Evolutionary conservation across 73 alveolate species (phyloP).

Genomic region (Tetrahymena thermophila): DNA sequence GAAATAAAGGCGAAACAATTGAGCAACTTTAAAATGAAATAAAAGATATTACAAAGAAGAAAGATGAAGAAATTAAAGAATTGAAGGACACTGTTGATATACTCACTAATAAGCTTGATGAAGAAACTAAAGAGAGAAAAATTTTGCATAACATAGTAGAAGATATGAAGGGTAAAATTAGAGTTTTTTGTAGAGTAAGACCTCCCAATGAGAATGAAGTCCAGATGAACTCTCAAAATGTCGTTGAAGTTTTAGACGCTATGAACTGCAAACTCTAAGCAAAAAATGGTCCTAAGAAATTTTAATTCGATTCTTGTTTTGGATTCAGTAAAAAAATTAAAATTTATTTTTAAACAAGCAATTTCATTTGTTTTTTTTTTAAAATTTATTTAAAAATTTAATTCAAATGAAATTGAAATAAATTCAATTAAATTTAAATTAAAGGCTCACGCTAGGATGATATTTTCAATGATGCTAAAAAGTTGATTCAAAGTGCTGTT

Average conservation of each 20-base stretch:
- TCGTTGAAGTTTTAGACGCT: constrained; percentile 44
- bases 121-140: constrained; percentile 46
- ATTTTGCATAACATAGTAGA: constrained; percentile 65
- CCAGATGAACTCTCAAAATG: not conserved
- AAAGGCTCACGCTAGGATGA: constrained; percentile 10
- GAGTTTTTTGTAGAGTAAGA: constrained; percentile 89
- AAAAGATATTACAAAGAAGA: not conserved
- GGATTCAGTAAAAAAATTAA: not conserved
- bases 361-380: not conserved
- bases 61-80: not conserved
- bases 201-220: constrained; percentile 65
- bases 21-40: not conserved
- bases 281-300: constrained; percentile 7
- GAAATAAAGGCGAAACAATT: not conserved
- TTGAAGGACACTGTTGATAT: not conserved
- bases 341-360: not conserved
- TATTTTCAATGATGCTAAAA: constrained; percentile 15
- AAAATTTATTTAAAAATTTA: too few species aligned
- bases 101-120: not conserved
- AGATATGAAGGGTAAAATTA: constrained; percentile 89
- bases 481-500: constrained; percentile 54
- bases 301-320: constrained; percentile 21
- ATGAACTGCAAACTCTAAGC: constrained; percentile 28
- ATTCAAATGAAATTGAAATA: too few species aligned
- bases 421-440: not conserved